These are phyloP conservation scores for Elaeis oleifera DNA, from an alignment of 202 grass and related monocot species.

Conservation along the genomic window DNA sequence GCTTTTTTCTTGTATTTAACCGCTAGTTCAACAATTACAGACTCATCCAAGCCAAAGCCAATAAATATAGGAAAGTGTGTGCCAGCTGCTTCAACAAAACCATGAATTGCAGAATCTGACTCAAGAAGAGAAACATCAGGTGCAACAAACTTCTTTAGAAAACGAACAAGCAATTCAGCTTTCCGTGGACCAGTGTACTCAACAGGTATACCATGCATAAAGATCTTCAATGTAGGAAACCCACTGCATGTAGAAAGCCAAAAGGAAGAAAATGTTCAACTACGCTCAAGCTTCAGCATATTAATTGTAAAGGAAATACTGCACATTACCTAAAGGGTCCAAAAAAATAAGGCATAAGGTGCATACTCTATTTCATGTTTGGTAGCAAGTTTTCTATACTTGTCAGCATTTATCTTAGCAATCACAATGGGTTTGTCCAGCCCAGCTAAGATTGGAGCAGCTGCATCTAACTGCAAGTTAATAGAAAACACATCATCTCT, in stretches of 20 bases:
- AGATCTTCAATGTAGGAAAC: slow-evolving; percentile 83
- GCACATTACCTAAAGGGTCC: no score
- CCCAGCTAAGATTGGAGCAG: slow-evolving; percentile 62
- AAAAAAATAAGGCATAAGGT: slow-evolving; percentile 6
- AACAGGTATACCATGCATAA: slow-evolving; percentile 74
- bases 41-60: slow-evolving; percentile 81
- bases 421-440: slow-evolving; percentile 61
- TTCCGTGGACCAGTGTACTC: slow-evolving; percentile 94
- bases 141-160: slow-evolving; percentile 82
- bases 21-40: slow-evolving; percentile 55
- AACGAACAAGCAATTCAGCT: slow-evolving; percentile 60
- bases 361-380: slow-evolving; percentile 95
- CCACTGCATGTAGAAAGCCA: slow-evolving; percentile 44
- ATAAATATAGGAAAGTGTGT: slow-evolving; percentile 78
- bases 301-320: no score
- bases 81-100: slow-evolving; percentile 56
- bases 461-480: slow-evolving; percentile 71
- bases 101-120: slow-evolving; percentile 54
- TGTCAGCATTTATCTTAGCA: slow-evolving; percentile 92
- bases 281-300: no score
- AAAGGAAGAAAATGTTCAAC: neutral
- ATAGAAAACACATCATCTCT: neutral
- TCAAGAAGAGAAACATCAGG: slow-evolving; percentile 77
- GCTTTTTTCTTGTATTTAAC: slow-evolving; percentile 95
- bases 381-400: slow-evolving; percentile 75